Evolutionary conservation across 768 basidiomycete species (phyloP).

Genomic region (Lyophyllum atratum): DNA sequence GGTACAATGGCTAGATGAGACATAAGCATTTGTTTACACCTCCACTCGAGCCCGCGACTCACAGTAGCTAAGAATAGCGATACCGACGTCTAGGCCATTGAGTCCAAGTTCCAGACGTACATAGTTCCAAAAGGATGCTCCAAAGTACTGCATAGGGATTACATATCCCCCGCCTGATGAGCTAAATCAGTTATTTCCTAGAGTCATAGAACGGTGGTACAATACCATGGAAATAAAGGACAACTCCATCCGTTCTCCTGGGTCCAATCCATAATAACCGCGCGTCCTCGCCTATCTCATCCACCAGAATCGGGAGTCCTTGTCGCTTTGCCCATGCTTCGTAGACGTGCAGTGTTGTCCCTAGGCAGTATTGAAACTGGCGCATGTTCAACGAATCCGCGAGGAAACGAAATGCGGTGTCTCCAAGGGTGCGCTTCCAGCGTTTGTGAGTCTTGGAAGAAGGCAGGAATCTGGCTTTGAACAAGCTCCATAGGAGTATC

Average conservation of each 20-base stretch:
- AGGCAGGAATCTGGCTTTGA: conserved; percentile 14
- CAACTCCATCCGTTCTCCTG: conserved; percentile 28
- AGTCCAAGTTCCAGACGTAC: conserved; percentile 12
- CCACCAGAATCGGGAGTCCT: conserved; percentile 21
- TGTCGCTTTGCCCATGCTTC: conserved; percentile 22
- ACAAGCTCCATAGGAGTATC: conserved; percentile 16
- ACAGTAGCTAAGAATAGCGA: conserved; percentile 28
- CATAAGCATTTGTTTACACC: too few species aligned
- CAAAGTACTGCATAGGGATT: conserved; percentile 21
- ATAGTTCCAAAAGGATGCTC: conserved; percentile 26
- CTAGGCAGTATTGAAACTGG: conserved; percentile 25
- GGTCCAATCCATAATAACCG: conserved; percentile 35
- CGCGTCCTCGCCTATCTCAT: conserved; percentile 28
- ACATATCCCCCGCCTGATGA: conserved; percentile 30
- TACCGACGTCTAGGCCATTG: conserved; percentile 11
- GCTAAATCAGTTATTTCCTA: not conserved
- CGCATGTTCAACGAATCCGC: conserved; percentile 6
- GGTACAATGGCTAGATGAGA: conserved; percentile 26
- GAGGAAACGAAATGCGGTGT: conserved; percentile 16
- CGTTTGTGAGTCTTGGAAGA: conserved; percentile 19
- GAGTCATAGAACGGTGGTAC: not conserved
- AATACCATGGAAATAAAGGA: conserved; percentile 34
- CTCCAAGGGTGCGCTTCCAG: conserved; percentile 21
- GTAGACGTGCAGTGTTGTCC: conserved; percentile 22
- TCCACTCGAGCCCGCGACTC: too few species aligned